Conservation (phyloP, 75 land plant genomes). For the Ceratopteris richardii region DNA sequence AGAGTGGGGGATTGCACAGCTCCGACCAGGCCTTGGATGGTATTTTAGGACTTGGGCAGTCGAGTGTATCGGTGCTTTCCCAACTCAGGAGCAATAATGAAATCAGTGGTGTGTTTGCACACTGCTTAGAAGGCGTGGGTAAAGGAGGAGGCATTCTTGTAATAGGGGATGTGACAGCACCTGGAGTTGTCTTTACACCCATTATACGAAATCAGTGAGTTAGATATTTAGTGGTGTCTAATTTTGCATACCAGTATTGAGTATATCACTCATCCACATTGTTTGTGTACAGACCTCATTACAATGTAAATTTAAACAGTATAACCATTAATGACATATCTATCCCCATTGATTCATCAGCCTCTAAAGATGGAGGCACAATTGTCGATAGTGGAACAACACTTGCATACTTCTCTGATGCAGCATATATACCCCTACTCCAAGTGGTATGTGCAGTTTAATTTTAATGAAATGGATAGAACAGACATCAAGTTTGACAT, state of each 20-base stretch:
- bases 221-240: no score
- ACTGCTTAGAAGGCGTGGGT: constrained; percentile 60
- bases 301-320: constrained; percentile 49
- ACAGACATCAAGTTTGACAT: no score
- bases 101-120: constrained; percentile 62
- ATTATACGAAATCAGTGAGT: constrained; percentile 62
- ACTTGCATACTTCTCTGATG: constrained; percentile 53
- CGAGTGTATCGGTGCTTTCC: constrained; percentile 62
- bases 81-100: constrained; percentile 55
- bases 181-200: constrained; percentile 49
- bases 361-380: constrained; percentile 46
- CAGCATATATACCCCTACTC: constrained; percentile 40
- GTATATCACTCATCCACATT: neutral
- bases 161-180: constrained; percentile 63
- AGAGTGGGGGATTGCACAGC: constrained; percentile 42
- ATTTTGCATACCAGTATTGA: no score
- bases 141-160: constrained; percentile 85
- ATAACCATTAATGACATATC: constrained; percentile 37
- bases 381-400: constrained; percentile 85
- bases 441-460: constrained; percentile 21
- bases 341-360: constrained; percentile 36
- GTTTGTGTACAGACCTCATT: constrained; percentile 47
- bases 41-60: constrained; percentile 70
- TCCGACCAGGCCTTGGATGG: constrained; percentile 78
- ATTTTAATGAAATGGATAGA: no score